phyloP scores from a whole-genome alignment of 139 green algal genomes.

The Diplosphaera chodatii region DNA sequence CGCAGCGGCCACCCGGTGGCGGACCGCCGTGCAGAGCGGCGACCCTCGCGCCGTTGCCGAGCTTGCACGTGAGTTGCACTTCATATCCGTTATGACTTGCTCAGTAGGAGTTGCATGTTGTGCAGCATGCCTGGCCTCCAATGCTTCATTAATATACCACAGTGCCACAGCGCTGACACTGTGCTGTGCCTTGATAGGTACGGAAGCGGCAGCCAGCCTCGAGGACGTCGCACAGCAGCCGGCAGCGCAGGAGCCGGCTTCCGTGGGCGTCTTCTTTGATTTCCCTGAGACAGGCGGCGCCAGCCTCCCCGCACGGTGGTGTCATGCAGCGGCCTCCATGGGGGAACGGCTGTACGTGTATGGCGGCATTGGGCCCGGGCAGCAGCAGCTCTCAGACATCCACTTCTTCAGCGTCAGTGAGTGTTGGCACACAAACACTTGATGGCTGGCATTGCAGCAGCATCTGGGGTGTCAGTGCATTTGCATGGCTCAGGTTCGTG shows the following conservation, averaged over 20 bases:
- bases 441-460: too few species aligned
- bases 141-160: too few species aligned
- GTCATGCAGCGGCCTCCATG: constrained; percentile 12
- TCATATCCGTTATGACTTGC: too few species aligned
- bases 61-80: neutral
- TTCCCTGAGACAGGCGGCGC: neutral
- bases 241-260: neutral
- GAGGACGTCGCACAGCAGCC: neutral
- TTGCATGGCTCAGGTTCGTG: too few species aligned
- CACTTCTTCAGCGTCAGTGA: constrained; percentile 2
- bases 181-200: too few species aligned
- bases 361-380: constrained; percentile 9
- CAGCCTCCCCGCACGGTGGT: constrained; percentile 6
- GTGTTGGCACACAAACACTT: too few species aligned
- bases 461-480: too few species aligned
- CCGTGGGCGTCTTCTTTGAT: constrained; percentile 15
- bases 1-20: neutral
- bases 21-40: neutral
- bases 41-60: neutral
- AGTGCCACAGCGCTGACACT: too few species aligned
- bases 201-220: neutral
- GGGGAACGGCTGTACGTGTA: constrained; percentile 10
- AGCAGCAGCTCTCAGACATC: neutral
- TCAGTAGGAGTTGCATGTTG: too few species aligned
- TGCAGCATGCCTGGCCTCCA: too few species aligned